These are phyloP conservation scores for Debaryomycetaceae sp. DNA, from an alignment of 1,139 yeast species.

Conservation along the genomic window DNA sequence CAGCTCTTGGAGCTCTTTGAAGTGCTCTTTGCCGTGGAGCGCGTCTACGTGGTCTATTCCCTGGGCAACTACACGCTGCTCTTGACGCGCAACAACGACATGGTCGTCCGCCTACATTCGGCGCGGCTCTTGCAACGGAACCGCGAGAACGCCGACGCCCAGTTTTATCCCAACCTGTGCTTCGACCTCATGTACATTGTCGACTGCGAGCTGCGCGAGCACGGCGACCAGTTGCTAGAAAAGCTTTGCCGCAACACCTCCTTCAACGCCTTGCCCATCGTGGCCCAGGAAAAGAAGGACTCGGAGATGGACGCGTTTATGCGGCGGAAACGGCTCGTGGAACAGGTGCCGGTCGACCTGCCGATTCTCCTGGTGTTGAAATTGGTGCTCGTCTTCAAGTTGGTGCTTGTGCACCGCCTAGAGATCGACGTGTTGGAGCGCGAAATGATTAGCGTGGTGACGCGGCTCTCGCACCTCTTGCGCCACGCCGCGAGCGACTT, in stretches of 20 bases:
- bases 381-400: slow-evolving; percentile 19
- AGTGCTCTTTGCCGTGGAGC: slow-evolving; percentile 21
- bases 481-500: slow-evolving; percentile 14
- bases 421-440: slow-evolving; percentile 9
- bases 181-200: slow-evolving; percentile 8
- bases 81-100: slow-evolving; percentile 12
- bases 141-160: slow-evolving; percentile 4
- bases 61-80: slow-evolving; percentile 15
- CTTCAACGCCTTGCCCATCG: slow-evolving; percentile 6
- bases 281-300: background rate
- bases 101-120: slow-evolving; percentile 7
- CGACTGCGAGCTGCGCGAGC: slow-evolving; percentile 8
- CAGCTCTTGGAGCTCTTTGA: slow-evolving; percentile 28
- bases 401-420: slow-evolving; percentile 19
- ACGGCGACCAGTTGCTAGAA: slow-evolving; percentile 4
- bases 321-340: slow-evolving; percentile 2
- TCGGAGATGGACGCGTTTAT: background rate
- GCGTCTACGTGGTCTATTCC: slow-evolving; percentile 21
- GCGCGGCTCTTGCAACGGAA: slow-evolving; percentile 4
- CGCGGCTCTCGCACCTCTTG: slow-evolving; percentile 12
- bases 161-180: slow-evolving; percentile 6
- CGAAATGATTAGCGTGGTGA: slow-evolving; percentile 15
- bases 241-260: slow-evolving; percentile 7
- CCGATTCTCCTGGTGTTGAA: slow-evolving; percentile 11
- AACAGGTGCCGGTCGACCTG: slow-evolving; percentile 3